phyloP scores from a whole-genome alignment of 2,329 filamentous ascomycete species.

The Colletotrichum lindemuthianum region DNA sequence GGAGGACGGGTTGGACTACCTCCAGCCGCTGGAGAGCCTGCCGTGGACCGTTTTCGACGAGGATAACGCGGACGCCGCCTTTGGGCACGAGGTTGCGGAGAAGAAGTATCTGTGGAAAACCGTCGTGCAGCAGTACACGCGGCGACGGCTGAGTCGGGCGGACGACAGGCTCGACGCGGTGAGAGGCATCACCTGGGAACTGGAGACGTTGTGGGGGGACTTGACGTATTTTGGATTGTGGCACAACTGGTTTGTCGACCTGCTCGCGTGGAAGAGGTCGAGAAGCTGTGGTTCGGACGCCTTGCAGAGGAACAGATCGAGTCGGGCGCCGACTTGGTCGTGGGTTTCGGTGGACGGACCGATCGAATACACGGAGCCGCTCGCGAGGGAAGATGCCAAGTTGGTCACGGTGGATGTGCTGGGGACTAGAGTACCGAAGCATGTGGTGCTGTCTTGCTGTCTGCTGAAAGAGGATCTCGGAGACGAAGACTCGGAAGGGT shows the following conservation, averaged over 20 bases:
- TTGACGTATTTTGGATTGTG: constrained; percentile 16
- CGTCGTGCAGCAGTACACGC: constrained; percentile 18
- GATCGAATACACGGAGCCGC: constrained; percentile 4
- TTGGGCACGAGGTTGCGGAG: background rate
- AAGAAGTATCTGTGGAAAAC: constrained; percentile 20
- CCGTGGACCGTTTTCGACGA: constrained; percentile 18
- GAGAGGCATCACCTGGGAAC: constrained; percentile 12
- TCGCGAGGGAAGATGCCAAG: constrained; percentile 3
- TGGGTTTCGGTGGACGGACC: constrained; percentile 25
- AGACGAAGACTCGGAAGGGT: background rate
- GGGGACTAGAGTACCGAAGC: background rate
- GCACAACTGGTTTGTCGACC: constrained; percentile 22
- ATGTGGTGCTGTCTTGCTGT: background rate
- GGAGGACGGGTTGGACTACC: constrained; percentile 5
- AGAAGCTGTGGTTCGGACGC: background rate
- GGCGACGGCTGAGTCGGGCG: background rate
- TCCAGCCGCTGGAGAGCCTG: constrained; percentile 18
- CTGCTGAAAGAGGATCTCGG: background rate
- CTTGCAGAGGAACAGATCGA: background rate
- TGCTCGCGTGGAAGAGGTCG: constrained; percentile 23
- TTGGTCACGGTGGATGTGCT: background rate
- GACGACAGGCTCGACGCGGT: constrained; percentile 16
- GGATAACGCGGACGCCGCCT: background rate
- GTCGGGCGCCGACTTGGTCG: constrained; percentile 25
- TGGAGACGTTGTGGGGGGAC: constrained; percentile 22